A percentile compares a stretch with the other conserved stretches of the same genome.
Evolutionary conservation across 169 alveolate genomes (phyloP).

Genomic region (Babesia caballi): DNA sequence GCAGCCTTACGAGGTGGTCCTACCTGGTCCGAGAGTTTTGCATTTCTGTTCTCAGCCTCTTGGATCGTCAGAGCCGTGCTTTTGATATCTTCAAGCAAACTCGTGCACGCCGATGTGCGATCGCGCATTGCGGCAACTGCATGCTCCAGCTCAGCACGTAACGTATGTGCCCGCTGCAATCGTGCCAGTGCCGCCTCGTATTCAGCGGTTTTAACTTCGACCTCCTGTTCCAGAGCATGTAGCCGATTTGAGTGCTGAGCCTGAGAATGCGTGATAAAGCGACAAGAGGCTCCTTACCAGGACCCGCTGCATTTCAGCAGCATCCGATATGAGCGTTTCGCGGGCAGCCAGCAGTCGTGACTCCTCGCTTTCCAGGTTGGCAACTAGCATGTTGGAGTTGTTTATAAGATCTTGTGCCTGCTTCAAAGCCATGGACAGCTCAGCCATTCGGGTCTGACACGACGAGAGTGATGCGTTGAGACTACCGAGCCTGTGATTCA

Average conservation of each 20-base stretch:
- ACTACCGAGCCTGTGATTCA: background rate
- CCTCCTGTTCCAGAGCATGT: no score
- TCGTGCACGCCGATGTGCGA: background rate
- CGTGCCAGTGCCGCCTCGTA: no score
- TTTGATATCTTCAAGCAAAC: background rate
- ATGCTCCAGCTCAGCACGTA: background rate
- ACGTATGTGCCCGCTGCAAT: no score
- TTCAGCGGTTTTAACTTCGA: no score
- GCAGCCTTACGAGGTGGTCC: no score
- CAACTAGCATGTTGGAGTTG: background rate
- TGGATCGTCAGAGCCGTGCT: background rate
- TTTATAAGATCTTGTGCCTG: background rate
- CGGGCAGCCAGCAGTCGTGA: background rate
- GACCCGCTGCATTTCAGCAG: background rate
- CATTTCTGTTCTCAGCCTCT: no score
- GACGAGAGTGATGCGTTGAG: background rate
- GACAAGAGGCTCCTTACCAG: slow-evolving; percentile 2
- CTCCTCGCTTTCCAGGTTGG: background rate
- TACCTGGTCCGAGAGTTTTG: background rate
- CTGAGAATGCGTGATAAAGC: no score
- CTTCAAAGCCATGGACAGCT: background rate
- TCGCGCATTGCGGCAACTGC: background rate
- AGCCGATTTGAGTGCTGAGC: no score
- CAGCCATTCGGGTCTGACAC: background rate
- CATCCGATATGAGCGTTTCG: background rate